Base-by-base conservation (phyloP, 2,329 filamentous ascomycete species). In the Helicocarpus griseus region DNA sequence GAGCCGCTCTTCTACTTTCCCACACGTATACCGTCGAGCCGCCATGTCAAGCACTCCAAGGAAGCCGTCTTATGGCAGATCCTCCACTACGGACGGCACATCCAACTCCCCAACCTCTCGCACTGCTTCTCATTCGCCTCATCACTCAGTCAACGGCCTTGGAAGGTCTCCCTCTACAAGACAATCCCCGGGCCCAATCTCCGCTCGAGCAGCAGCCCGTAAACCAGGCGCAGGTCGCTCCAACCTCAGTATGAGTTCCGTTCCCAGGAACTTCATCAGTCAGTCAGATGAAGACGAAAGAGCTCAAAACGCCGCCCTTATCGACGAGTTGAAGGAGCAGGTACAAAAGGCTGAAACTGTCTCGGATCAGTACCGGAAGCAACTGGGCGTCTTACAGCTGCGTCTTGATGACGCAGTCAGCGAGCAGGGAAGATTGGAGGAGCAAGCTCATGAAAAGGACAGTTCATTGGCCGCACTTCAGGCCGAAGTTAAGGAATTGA, bases 381-480 rank as follows among this genome's bases (percentile, higher is more conserved):
- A 96, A 71, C 75, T 83, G 50, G 86, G 93, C 53, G 84, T 95
- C 43, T 73, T 97, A 58, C 89, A 95, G 70, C 79, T 86, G 58
- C 83, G 87, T 60, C 78, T 97, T 6, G 89, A 97, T 64, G 91
- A 97, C 59, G 82, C 89, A 43, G 72, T 86, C 53, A 80, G 81
- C 59, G 89, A 96, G 67, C 90, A 95, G 63, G 81, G 81, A 49
- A 88, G 86, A 70, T 73, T 96, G 33, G 93, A 98, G 68, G 91
- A 97, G 66, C 83, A 82, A 57, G 77, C 86, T 43, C 90, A 96
- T 66, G 90, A 95, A 69, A 83, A 82, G 62, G 89, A 93, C 55
- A 87, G 91, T 67, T 83, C 85, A 63, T 80, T 91, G 53, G 89
- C 95, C 68, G 75, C 79, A 6, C 76, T 97, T 50, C 82, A 83